These are phyloP conservation scores for Ascochyta pisi DNA, from an alignment of 2,329 filamentous ascomycete genomes.

Conservation along the genomic window DNA sequence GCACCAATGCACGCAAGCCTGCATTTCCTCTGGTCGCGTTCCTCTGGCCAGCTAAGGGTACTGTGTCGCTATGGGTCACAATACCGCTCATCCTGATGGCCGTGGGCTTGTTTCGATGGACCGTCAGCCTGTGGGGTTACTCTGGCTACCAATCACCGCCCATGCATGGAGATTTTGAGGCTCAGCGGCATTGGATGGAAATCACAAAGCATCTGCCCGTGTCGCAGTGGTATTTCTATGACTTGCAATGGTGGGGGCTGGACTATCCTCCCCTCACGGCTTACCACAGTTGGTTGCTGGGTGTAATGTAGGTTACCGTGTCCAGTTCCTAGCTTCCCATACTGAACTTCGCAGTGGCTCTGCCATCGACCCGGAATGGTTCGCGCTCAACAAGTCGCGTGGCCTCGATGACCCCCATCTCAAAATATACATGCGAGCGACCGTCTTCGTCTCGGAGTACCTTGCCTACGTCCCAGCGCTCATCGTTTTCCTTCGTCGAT, in stretches of 20 bases:
- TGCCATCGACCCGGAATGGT: conserved; percentile 83
- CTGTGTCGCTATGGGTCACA: conserved; percentile 88
- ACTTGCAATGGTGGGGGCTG: conserved; percentile 95
- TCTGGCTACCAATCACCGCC: conserved; percentile 86
- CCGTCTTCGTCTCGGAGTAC: conserved; percentile 90
- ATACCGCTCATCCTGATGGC: conserved; percentile 87
- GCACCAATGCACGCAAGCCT: conserved; percentile 61
- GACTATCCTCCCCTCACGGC: conserved; percentile 98
- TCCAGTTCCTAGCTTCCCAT: not conserved
- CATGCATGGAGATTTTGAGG: conserved; percentile 97
- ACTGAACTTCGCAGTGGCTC: conserved; percentile 62
- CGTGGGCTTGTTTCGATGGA: conserved; percentile 92
- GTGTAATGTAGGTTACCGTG: conserved; percentile 67
- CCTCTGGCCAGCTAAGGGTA: conserved; percentile 86
- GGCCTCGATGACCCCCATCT: conserved; percentile 78
- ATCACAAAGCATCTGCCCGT: conserved; percentile 87
- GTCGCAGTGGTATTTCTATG: conserved; percentile 97
- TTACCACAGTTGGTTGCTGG: conserved; percentile 96
- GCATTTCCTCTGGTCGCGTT: conserved; percentile 93
- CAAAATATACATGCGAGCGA: conserved; percentile 95
- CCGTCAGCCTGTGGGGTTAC: conserved; percentile 90
- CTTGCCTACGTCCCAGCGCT: conserved; percentile 85
- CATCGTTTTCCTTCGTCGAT: conserved; percentile 84
- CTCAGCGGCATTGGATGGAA: conserved; percentile 99
- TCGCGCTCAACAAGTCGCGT: conserved; percentile 81